These are phyloP conservation scores for Suillus variegatus DNA, from an alignment of 768 basidiomycete genomes.

Conservation along the genomic window DNA sequence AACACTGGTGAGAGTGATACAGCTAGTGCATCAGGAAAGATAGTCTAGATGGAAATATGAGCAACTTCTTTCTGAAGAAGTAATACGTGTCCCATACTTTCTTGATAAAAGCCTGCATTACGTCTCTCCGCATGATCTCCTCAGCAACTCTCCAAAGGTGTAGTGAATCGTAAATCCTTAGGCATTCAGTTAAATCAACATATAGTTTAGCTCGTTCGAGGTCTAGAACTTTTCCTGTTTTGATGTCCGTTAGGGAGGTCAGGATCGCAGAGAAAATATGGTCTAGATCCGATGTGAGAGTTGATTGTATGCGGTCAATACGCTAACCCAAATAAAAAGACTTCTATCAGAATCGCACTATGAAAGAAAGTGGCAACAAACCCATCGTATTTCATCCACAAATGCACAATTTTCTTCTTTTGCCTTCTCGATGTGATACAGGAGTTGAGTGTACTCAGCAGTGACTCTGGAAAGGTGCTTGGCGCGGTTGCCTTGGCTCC, in stretches of 20 bases:
- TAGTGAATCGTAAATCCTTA: conserved; percentile 77
- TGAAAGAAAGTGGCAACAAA: conserved; percentile 40
- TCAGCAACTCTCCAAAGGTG: conserved; percentile 88
- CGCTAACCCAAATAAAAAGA: conserved; percentile 48
- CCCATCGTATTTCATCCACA: conserved; percentile 84
- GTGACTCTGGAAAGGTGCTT: conserved; percentile 86
- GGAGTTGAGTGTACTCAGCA: conserved; percentile 87
- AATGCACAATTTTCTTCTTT: conserved; percentile 74
- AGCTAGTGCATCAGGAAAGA: conserved; percentile 68
- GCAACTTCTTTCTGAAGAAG: conserved; percentile 4
- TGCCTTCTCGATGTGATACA: conserved; percentile 89
- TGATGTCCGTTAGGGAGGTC: conserved; percentile 47
- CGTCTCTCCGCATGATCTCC: conserved; percentile 72
- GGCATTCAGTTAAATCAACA: conserved; percentile 74
- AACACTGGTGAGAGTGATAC: conserved; percentile 73
- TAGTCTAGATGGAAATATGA: conserved; percentile 49
- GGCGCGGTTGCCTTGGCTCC: conserved; percentile 62
- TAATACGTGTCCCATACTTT: conserved; percentile 50
- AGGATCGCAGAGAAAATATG: conserved; percentile 73
- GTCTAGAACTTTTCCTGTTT: conserved; percentile 53
- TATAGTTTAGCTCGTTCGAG: conserved; percentile 63
- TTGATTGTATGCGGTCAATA: conserved; percentile 80
- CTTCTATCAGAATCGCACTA: background rate
- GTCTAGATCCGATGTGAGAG: conserved; percentile 85
- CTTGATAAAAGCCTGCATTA: conserved; percentile 75